Evolutionary conservation across 1,139 yeast genomes (phyloP), one percentile per base, ranked within the genome.

Genomic region (Pichiaceae sp.): DNA sequence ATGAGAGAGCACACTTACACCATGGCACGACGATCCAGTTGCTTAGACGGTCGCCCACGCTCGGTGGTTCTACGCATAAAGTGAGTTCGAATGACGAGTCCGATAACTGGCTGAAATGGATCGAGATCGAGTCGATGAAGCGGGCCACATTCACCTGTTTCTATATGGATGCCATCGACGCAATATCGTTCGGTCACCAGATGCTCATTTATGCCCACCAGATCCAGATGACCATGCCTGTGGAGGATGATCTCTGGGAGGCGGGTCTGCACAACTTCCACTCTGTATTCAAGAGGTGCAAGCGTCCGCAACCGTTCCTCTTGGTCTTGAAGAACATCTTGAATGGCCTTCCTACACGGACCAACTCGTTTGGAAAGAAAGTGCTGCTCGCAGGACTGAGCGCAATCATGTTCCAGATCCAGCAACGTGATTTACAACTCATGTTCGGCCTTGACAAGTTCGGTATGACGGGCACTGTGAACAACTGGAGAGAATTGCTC

Each of bases 161-260:
- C 54, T 80, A 80, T 49, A 64, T 82, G 50, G 95, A 85, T 55
- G 77, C 81, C 2, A 70, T 79, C 18, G 93, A 85, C 58, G 83
- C 86, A n/a, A 72, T 82, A 25, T 72, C 83, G 38, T 84, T 82
- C 59, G 82, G 94, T 4, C 94, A 85, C 56, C 74, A 78, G 38
- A 72, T 83, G 41, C 74, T 78, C 33, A 66, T 85, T 32, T 70
- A 77, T 39, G 79, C 85, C 24, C 81, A 78, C 51, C 87, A 85
- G 49, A 66, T 86, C 35, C 87, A 86, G 50, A 60, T 80, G 43
- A 69, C 78, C 32, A 62, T 85, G 52, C 96, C 95, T 0, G 85
- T 94, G 52, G 78, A 80, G 40, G 95, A 85, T 50, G 74, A 68
- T 18, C 61, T 82, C 36, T 83, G 95, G 96, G 89, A 81, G 42